A percentile compares a stretch with the other conserved stretches of the same genome.
phyloP scores from a whole-genome alignment of 495 filamentous ascomycete species.

The Aspergillus nidulans region DNA sequence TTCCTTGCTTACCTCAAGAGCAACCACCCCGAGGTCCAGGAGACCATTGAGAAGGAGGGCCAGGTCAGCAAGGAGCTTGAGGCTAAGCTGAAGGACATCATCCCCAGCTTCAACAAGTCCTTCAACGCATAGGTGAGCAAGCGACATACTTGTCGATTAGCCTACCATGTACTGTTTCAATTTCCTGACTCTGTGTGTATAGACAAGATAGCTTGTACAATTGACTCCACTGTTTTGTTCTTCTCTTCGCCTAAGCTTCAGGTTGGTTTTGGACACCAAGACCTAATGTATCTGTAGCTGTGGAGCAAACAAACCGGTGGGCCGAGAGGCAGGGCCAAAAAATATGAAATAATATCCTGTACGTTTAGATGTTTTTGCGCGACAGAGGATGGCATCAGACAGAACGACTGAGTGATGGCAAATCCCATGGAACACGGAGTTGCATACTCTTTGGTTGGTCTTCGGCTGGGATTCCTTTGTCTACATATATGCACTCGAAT shows the following conservation, averaged over 20 bases:
- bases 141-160: slow-evolving; percentile 35
- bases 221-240: slow-evolving; percentile 48
- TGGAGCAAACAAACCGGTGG: slow-evolving; percentile 19
- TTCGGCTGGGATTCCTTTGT: slow-evolving; percentile 15
- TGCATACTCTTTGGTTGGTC: slow-evolving; percentile 11
- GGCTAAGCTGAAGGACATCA: slow-evolving; percentile 75
- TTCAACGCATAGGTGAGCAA: slow-evolving; percentile 60
- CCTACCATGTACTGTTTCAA: slow-evolving; percentile 32
- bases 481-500: slow-evolving; percentile 28
- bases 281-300: slow-evolving; percentile 20
- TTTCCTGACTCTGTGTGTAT: slow-evolving; percentile 49
- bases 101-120: slow-evolving; percentile 84
- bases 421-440: slow-evolving; percentile 10
- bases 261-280: slow-evolving; percentile 11
- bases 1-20: slow-evolving; percentile 87
- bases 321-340: slow-evolving; percentile 22
- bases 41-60: slow-evolving; percentile 93
- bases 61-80: slow-evolving; percentile 93
- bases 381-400: slow-evolving; percentile 31
- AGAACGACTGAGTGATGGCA: slow-evolving; percentile 7
- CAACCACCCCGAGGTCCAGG: slow-evolving; percentile 78
- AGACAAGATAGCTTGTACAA: slow-evolving; percentile 55
- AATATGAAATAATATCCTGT: slow-evolving; percentile 50
- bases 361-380: slow-evolving; percentile 47
- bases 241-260: slow-evolving; percentile 27